Evolutionary conservation across 805 yeast species (phyloP).

Genomic region (Debaryomyces prosopidis): DNA sequence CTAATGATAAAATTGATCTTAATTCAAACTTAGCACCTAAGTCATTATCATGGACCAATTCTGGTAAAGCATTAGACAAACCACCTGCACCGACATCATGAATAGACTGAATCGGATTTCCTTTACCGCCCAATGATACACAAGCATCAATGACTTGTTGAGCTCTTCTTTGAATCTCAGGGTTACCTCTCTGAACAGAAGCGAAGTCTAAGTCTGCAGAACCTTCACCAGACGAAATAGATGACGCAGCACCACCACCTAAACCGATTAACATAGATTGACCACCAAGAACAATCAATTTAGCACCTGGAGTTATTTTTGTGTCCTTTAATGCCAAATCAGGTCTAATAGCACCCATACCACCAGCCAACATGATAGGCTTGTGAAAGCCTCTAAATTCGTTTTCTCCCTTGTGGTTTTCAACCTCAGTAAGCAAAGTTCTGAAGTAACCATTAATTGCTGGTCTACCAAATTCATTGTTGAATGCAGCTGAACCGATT

Average conservation of each 20-base stretch:
- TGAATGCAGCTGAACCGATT: conserved; percentile 95
- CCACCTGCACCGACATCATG: conserved; percentile 99
- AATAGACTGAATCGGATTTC: conserved; percentile 83
- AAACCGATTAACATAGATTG: conserved; percentile 97
- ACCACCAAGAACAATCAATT: conserved; percentile 93
- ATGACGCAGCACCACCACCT: conserved; percentile 99
- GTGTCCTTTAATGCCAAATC: conserved; percentile 85
- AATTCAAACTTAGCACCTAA: conserved; percentile 92
- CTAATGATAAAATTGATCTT: conserved; percentile 85
- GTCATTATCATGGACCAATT: conserved; percentile 94
- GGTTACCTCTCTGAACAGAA: conserved; percentile 98
- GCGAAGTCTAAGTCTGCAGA: conserved; percentile 97
- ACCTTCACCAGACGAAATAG: conserved; percentile 94
- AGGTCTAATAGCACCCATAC: conserved; percentile 96
- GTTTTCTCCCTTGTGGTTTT: conserved; percentile 56
- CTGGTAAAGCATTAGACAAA: conserved; percentile 94
- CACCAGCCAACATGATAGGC: conserved; percentile 99
- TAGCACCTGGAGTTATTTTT: conserved; percentile 88
- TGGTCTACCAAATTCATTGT: conserved; percentile 98
- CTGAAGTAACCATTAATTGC: conserved; percentile 96
- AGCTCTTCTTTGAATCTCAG: conserved; percentile 98
- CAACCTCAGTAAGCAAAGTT: conserved; percentile 82
- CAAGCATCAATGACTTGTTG: conserved; percentile 97
- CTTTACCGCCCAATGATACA: conserved; percentile 67
- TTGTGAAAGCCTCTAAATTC: conserved; percentile 96